Base-by-base conservation (phyloP, 148 eudicot species). In the Camellia lanceoleosa region DNA sequence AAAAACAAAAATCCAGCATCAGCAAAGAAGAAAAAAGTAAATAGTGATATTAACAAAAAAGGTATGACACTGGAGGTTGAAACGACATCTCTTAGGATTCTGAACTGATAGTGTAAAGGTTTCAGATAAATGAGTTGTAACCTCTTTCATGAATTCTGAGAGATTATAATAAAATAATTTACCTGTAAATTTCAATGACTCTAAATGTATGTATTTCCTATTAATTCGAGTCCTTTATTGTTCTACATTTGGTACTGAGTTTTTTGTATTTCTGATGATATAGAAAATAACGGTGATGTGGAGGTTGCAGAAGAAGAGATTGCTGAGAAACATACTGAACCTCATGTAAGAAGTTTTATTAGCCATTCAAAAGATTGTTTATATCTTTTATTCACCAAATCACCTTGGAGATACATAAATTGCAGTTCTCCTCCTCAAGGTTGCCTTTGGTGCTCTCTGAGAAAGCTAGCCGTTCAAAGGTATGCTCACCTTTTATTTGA, bases 391-490 rank as follows among this genome's bases (percentile, higher is more conserved):
- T 69, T 62, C 23, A 60, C 11, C 61, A n/a, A 69, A 74, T 78
- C 43, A 78, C 83, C 68, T 46, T 80, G 43, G 42, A 10, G 46
- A 47, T 75, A 15, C 65, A 9, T 47, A 56, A 66, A 74, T 83
- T 89, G 87, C 89, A 93, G 99, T 91, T 84, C 56, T 88, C 89
- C 77, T 90, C 95, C 75, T 89, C 97, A 74, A 88, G 86, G 75
- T 63, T 93, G 84, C 91, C 98, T 81, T 83, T 96, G 91, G 73
- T 93, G 69, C 88, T 96, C 78, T 87, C 98, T 46, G 99, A 96
- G 75, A 93, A 94, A 87, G 93, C 92, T 78, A 87, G 86, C 70
- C 92, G 94, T 69, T 71, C 92, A 78, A 93, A 93, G 98, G 98
- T 96, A 86, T 8, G 56, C 73, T n/a, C 4, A 19, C 56, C 65